Conservation (phyloP, 2,329 filamentous ascomycete species). For the Eutypa lata region DNA sequence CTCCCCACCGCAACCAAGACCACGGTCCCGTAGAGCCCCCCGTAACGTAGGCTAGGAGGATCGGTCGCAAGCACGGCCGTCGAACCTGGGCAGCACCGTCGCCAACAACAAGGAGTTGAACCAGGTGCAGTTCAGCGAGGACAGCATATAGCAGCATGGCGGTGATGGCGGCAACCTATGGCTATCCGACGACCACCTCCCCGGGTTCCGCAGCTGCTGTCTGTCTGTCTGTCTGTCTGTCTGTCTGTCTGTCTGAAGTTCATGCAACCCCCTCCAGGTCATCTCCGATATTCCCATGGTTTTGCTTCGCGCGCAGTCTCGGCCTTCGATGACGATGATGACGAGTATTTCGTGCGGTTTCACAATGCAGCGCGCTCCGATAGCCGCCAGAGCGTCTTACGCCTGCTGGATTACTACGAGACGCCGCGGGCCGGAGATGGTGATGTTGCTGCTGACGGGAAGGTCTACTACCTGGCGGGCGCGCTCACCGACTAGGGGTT, state of each 20-base stretch:
- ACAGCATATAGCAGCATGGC: slow-evolving; percentile 50
- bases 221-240: slow-evolving; percentile 35
- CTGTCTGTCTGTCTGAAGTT: slow-evolving; percentile 45
- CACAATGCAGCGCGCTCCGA: slow-evolving; percentile 42
- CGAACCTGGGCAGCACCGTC: slow-evolving; percentile 39
- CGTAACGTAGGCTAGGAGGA: slow-evolving; percentile 58
- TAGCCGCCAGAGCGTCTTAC: slow-evolving; percentile 49
- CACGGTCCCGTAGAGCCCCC: slow-evolving; percentile 47
- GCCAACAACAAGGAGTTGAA: slow-evolving; percentile 57
- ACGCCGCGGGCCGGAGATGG: slow-evolving; percentile 18
- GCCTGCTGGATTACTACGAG: slow-evolving; percentile 53
- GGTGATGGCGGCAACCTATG: slow-evolving; percentile 26
- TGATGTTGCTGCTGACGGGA: slow-evolving; percentile 27
- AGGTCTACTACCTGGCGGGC: slow-evolving; percentile 50
- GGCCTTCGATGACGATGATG: slow-evolving; percentile 33
- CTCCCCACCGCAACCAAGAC: slow-evolving; percentile 47
- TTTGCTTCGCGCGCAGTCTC: slow-evolving; percentile 51
- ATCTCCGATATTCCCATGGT: slow-evolving; percentile 52
- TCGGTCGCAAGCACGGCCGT: slow-evolving; percentile 52
- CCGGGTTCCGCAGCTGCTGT: no score
- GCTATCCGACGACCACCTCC: no score
- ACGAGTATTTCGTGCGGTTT: slow-evolving; percentile 48
- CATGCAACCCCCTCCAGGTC: slow-evolving; percentile 47
- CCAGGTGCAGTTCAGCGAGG: slow-evolving; percentile 56
- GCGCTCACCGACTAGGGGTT: slow-evolving; percentile 61